phyloP scores from a whole-genome alignment of 2,329 filamentous ascomycete genomes.

The Waltergamsia citrina region DNA sequence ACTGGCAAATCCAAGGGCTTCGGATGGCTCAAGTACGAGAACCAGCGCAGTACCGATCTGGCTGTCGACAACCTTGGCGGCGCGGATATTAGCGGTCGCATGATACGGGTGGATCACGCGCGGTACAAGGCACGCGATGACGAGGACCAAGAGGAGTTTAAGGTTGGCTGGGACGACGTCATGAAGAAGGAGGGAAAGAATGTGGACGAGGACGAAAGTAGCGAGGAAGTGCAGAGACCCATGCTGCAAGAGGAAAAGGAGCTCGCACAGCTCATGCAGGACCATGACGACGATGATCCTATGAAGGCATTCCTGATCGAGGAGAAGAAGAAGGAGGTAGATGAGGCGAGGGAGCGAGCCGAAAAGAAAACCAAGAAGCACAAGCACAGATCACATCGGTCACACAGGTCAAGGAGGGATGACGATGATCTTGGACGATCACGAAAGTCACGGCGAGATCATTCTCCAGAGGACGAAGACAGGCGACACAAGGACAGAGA shows the following conservation, averaged over 20 bases:
- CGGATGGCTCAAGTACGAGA: conserved; percentile 95
- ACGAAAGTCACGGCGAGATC: conserved; percentile 22
- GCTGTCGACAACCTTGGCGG: conserved; percentile 95
- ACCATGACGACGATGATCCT: conserved; percentile 91
- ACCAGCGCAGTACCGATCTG: conserved; percentile 90
- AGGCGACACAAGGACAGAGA: conserved; percentile 11
- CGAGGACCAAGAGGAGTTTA: conserved; percentile 52
- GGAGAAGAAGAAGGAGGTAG: conserved; percentile 84
- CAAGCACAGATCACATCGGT: conserved; percentile 35
- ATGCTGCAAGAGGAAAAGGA: conserved; percentile 76
- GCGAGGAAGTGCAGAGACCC: conserved; percentile 40
- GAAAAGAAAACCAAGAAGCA: conserved; percentile 38
- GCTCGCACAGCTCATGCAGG: conserved; percentile 60
- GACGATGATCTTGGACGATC: conserved; percentile 18
- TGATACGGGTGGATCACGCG: conserved; percentile 85
- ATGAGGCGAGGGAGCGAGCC: conserved; percentile 49
- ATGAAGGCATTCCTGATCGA: conserved; percentile 90
- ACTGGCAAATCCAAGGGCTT: conserved; percentile 93
- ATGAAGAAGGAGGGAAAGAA: conserved; percentile 38
- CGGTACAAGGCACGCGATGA: conserved; percentile 85
- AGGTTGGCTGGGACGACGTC: conserved; percentile 51
- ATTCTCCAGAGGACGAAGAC: conserved; percentile 17
- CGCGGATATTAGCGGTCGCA: conserved; percentile 68
- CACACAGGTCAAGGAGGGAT: conserved; percentile 28
- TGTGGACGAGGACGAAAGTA: conserved; percentile 33